Evolutionary conservation across 495 filamentous ascomycete species (phyloP), one percentile per base, ranked within the genome.

Genomic region (Entonaema liquescens): DNA sequence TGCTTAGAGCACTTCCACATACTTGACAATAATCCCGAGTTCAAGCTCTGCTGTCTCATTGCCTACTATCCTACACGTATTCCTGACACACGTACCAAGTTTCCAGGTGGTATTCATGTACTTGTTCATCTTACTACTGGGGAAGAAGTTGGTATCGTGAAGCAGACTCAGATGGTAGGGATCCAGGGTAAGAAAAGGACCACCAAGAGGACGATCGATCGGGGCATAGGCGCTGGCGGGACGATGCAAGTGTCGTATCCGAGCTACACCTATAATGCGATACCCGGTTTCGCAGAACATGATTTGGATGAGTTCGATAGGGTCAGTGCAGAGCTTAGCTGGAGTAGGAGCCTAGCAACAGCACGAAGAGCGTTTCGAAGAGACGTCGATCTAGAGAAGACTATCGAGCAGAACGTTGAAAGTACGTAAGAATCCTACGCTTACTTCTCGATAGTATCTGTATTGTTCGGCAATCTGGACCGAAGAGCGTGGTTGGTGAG

Each of bases 361-460:
- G 79, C 82, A 9, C 62, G 82, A 52, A 85, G 83, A 65, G 90
- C 83, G 0, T 91, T 92, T 71, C 80, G 83, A 4, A 80, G 83
- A 26, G 86, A 91, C 40, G 79, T 82, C 0, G 88, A 90, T 65
- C 62, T 91, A 19, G 90, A 92, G 65, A 79, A 70, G 15, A 79
- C 83, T 4, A 84, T 86, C 79, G 90, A 92, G 57, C 78, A 86
- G 29, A 87, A 91, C 71, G 68, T 86, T 9, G 85, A 89, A 63
- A 77, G 86, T 87, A 53, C 5, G 3, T 35, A 21, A 23, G 21
- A n/a, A 17, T 8, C 42, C 6, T 47, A 17, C 38, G 5, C n/a
- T 40, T 7, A 17, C 8, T 40, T 6, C 5, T 40, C 17, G 5
- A 2, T 7, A 9, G 8, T 40, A 17, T 2, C 38, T 40, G 15